Percentiles rank a stretch among this genome's conserved stretches.
Evolutionary conservation across 306 rosid species (phyloP).

Genomic region (Calophaca sinica): DNA sequence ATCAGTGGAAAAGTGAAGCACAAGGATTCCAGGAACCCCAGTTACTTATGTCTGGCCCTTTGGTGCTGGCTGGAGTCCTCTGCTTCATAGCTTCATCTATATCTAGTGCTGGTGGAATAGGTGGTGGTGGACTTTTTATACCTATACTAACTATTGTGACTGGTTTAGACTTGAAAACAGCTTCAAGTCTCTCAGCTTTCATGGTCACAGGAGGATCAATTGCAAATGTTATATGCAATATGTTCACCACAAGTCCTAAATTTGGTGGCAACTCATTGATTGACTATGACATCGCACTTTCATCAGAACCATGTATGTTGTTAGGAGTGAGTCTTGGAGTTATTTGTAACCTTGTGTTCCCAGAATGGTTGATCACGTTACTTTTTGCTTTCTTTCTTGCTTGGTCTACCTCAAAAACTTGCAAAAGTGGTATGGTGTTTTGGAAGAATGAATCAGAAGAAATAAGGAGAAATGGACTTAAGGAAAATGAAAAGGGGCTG

Average conservation of each 20-base stretch:
- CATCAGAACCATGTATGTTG: conserved; percentile 84
- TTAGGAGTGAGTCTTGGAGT: conserved; percentile 92
- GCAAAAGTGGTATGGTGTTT: conserved; percentile 57
- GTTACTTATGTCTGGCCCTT: conserved; percentile 45
- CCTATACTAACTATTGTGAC: conserved; percentile 76
- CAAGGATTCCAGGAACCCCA: conserved; percentile 47
- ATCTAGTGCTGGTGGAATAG: conserved; percentile 92
- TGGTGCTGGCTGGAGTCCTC: conserved; percentile 60
- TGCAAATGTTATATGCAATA: conserved; percentile 70
- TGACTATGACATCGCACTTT: conserved; percentile 81
- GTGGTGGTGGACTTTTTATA: conserved; percentile 86
- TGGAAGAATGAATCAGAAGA: conserved; percentile 77
- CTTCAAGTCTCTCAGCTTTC: conserved; percentile 87
- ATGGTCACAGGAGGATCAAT: conserved; percentile 96
- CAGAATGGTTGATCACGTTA: conserved; percentile 81
- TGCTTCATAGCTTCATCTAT: conserved; percentile 78
- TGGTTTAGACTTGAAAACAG: conserved; percentile 80
- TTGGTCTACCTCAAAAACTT: conserved; percentile 87
- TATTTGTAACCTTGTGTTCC: conserved; percentile 81
- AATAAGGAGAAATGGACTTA: conserved; percentile 47
- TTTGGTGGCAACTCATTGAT: conserved; percentile 65
- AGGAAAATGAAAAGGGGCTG: conserved; percentile 52
- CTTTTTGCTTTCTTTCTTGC: conserved; percentile 82
- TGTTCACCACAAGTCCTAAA: conserved; percentile 52
- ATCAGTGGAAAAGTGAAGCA: conserved; percentile 40